Percentiles rank a stretch among this genome's conserved stretches.
phyloP scores from a whole-genome alignment of 257 asterid genomes.

The Lycium barbarum region DNA sequence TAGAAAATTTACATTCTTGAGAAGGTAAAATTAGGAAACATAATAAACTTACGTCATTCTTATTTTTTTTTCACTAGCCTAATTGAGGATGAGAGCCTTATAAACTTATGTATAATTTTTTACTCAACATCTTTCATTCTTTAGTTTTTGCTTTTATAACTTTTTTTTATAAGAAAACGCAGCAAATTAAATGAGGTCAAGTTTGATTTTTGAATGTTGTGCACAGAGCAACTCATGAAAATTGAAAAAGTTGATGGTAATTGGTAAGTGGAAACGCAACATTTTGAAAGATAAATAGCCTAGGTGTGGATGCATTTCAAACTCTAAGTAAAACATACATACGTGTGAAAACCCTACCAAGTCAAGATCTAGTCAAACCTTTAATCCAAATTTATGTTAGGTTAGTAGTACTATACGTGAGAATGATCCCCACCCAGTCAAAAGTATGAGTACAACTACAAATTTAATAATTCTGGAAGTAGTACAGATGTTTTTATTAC shows the following conservation, averaged over 20 bases:
- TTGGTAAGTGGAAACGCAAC: not conserved
- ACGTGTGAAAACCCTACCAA: conserved; percentile 5
- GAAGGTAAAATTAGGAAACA: not conserved
- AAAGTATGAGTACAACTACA: not conserved
- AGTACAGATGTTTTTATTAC: not conserved
- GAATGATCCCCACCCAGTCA: not conserved
- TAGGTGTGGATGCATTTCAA: not conserved
- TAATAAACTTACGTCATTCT: no score
- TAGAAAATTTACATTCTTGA: not conserved
- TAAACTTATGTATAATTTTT: no score
- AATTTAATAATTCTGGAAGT: conserved; percentile 8
- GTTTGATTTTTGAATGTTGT: not conserved
- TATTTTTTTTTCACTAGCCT: not conserved
- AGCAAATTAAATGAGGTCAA: not conserved
- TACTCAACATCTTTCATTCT: not conserved
- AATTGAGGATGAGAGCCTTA: not conserved
- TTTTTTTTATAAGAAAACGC: not conserved
- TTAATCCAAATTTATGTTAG: not conserved
- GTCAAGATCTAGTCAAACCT: not conserved
- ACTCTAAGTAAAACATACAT: not conserved
- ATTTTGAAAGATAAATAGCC: not conserved
- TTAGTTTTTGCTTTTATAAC: not conserved
- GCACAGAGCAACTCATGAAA: no score
- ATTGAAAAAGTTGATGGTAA: not conserved
- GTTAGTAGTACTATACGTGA: not conserved